Conservation (phyloP, 371 early-diverging fungal species). For the Mortierella sp. region DNA sequence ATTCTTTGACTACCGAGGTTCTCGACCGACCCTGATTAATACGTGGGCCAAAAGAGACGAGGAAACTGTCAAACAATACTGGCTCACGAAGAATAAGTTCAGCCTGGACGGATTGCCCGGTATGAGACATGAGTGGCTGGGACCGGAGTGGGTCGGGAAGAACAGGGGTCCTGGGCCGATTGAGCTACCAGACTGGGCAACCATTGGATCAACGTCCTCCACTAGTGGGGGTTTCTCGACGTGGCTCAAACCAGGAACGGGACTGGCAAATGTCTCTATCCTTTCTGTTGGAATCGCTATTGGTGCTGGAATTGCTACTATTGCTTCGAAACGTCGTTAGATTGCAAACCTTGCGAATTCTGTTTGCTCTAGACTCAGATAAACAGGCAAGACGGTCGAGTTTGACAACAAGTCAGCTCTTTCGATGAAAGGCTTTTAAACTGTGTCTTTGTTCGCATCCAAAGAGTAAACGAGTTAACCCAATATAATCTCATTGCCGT, state of each 20-base stretch:
- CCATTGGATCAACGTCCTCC: background rate
- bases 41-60: constrained; percentile 32
- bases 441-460: background rate
- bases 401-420: no score
- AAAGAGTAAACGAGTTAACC: no score
- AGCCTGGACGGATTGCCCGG: constrained; percentile 58
- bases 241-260: constrained; percentile 9
- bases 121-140: constrained; percentile 38
- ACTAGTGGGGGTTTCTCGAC: background rate
- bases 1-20: constrained; percentile 60
- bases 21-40: constrained; percentile 58
- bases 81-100: constrained; percentile 49
- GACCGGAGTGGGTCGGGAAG: constrained; percentile 22
- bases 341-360: background rate
- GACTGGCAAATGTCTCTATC: background rate
- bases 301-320: constrained; percentile 12
- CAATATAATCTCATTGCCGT: no score
- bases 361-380: background rate
- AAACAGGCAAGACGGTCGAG: no score
- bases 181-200: constrained; percentile 13
- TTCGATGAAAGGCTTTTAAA: background rate
- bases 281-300: constrained; percentile 21
- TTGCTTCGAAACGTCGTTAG: background rate
- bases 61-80: constrained; percentile 39
- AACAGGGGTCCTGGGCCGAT: constrained; percentile 12